A percentile compares a stretch with the other conserved stretches of the same genome.
Evolutionary conservation across 495 filamentous ascomycete genomes (phyloP).

Genomic region (Sabuloglossum arenarium): DNA sequence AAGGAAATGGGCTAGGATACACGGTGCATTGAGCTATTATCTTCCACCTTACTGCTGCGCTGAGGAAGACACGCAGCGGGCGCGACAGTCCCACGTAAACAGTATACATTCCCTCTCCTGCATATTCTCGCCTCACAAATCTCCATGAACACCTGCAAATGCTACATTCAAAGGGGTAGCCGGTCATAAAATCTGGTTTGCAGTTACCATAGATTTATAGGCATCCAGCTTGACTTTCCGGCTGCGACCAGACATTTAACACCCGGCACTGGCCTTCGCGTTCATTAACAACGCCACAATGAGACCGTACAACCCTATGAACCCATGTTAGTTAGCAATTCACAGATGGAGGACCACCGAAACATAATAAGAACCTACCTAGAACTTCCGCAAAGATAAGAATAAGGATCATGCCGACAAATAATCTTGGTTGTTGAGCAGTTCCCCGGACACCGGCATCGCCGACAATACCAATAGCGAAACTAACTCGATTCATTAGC

Average conservation of each 20-base stretch:
- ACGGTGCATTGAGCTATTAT: neutral
- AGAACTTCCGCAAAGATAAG: constrained; percentile 99
- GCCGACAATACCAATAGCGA: constrained; percentile 98
- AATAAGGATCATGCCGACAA: constrained; percentile 99
- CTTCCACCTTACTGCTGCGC: neutral
- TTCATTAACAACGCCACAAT: constrained; percentile 99
- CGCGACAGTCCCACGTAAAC: no score
- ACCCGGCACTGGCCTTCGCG: constrained; percentile 43
- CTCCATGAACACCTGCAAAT: neutral
- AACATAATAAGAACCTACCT: constrained; percentile 36
- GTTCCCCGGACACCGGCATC: constrained; percentile 97
- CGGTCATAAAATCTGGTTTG: neutral
- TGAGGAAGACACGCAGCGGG: neutral
- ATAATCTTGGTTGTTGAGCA: constrained; percentile 89
- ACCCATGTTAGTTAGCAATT: neutral
- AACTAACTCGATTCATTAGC: constrained; percentile 23
- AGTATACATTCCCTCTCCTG: neutral
- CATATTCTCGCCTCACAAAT: neutral
- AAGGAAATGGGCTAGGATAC: neutral
- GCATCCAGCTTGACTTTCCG: neutral
- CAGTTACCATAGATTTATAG: neutral
- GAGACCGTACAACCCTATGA: constrained; percentile 77
- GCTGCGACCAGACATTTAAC: constrained; percentile 18
- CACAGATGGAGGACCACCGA: neutral
- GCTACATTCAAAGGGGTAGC: neutral